A percentile compares a stretch with the other conserved stretches of the same genome.
phyloP scores from a whole-genome alignment of 2,329 filamentous ascomycete genomes.

The Cladophialophora immunda region DNA sequence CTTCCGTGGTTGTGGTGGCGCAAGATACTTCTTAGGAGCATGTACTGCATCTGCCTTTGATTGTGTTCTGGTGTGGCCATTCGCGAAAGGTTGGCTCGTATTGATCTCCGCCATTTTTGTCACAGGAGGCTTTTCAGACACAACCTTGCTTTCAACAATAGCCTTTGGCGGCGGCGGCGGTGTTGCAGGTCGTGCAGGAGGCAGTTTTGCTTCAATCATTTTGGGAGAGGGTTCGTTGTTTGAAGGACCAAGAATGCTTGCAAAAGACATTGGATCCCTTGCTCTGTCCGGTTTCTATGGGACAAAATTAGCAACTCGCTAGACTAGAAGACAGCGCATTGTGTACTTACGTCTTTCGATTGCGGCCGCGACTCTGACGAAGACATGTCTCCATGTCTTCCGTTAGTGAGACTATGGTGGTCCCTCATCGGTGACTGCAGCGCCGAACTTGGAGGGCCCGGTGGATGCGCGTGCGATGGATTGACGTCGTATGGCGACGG shows the following conservation, averaged over 20 bases:
- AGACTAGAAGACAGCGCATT: slow-evolving; percentile 8
- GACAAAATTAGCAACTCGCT: slow-evolving; percentile 37
- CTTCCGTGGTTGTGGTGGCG: slow-evolving; percentile 66
- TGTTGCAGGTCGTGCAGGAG: slow-evolving; percentile 38
- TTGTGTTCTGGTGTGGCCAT: slow-evolving; percentile 28
- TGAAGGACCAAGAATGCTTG: slow-evolving; percentile 74
- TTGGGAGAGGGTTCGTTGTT: slow-evolving; percentile 43
- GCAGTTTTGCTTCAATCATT: slow-evolving; percentile 36
- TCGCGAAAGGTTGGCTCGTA: slow-evolving; percentile 37
- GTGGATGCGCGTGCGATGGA: slow-evolving; percentile 53
- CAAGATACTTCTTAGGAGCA: slow-evolving; percentile 61
- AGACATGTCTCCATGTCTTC: slow-evolving; percentile 46
- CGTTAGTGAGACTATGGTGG: slow-evolving; percentile 48
- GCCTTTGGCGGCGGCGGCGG: slow-evolving; percentile 39
- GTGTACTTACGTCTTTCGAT: slow-evolving; percentile 48
- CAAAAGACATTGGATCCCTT: slow-evolving; percentile 93
- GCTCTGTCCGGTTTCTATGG: slow-evolving; percentile 74
- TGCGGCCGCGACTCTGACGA: slow-evolving; percentile 50
- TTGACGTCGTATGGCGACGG: slow-evolving; percentile 51
- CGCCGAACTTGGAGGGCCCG: slow-evolving; percentile 48
- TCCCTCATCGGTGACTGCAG: slow-evolving; percentile 55
- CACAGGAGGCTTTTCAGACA: slow-evolving; percentile 13
- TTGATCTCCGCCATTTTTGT: slow-evolving; percentile 41
- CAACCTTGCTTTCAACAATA: slow-evolving; percentile 26
- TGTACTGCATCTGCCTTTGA: slow-evolving; percentile 53